Evolutionary conservation across 345 rosid genomes (phyloP).

Genomic region (Populus deltoides): DNA sequence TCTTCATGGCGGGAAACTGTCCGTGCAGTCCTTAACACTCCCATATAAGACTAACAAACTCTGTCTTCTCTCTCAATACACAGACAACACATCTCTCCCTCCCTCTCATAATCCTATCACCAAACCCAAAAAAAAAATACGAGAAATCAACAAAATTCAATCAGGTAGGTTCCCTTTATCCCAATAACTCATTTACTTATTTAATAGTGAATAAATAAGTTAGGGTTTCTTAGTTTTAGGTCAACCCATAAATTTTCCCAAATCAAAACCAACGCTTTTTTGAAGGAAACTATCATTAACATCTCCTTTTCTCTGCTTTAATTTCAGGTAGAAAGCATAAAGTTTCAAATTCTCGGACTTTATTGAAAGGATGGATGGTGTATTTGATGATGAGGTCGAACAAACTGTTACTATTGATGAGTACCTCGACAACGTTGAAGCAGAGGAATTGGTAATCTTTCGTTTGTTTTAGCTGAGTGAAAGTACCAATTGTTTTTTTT

Average conservation of each 20-base stretch:
- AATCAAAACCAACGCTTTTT: neutral
- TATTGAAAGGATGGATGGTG: conserved; percentile 39
- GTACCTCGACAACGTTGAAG: conserved; percentile 77
- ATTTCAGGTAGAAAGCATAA: conserved; percentile 12
- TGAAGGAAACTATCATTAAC: neutral
- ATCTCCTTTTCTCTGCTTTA: neutral
- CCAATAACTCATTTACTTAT: neutral
- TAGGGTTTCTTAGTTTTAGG: neutral
- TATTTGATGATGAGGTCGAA: conserved; percentile 65
- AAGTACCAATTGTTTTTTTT: neutral
- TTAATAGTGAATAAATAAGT: neutral
- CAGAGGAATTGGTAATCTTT: conserved; percentile 69
- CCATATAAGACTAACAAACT: neutral
- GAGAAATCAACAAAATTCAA: neutral
- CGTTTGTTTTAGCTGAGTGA: neutral
- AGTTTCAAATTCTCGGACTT: neutral
- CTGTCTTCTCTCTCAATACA: neutral
- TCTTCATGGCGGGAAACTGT: conserved; percentile 23
- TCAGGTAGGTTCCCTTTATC: neutral
- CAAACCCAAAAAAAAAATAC: neutral
- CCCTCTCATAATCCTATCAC: neutral
- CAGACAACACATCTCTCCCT: neutral
- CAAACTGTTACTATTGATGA: conserved; percentile 69
- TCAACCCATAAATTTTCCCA: neutral
- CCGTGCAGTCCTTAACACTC: conserved; percentile 10